These are phyloP conservation scores for Talinum fruticosum DNA, from an alignment of 148 eudicot genomes.

Conservation along the genomic window DNA sequence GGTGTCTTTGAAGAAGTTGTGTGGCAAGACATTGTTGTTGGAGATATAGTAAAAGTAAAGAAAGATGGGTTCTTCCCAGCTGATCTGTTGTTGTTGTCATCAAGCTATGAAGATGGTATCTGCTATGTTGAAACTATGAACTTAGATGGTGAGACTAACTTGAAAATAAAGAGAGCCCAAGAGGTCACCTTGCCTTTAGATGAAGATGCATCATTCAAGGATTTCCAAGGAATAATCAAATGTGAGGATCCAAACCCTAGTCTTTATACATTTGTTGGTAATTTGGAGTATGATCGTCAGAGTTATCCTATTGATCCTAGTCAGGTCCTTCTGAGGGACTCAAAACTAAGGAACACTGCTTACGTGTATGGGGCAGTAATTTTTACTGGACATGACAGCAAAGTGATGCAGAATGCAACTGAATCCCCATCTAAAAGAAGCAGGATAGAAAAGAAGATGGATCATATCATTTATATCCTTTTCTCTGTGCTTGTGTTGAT, in stretches of 20 bases:
- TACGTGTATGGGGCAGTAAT: conserved; percentile 84
- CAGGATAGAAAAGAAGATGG: conserved; percentile 79
- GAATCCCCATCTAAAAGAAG: conserved; percentile 90
- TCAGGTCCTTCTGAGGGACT: conserved; percentile 87
- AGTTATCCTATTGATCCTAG: conserved; percentile 78
- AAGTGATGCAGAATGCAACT: conserved; percentile 95
- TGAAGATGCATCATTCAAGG: conserved; percentile 59
- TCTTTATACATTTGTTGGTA: conserved; percentile 91
- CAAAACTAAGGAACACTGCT: conserved; percentile 86
- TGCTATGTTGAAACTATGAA: conserved; percentile 98
- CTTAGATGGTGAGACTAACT: conserved; percentile 93
- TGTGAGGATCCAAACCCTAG: conserved; percentile 92
- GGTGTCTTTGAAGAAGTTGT: conserved; percentile 58
- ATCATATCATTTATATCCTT: conserved; percentile 78
- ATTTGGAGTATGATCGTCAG: conserved; percentile 75
- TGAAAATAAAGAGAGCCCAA: conserved; percentile 77
- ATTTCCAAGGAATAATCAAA: conserved; percentile 51
- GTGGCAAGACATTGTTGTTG: conserved; percentile 79
- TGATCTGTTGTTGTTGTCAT: conserved; percentile 76
- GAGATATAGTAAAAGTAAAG: conserved; percentile 83
- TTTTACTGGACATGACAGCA: conserved; percentile 86
- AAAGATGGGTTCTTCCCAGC: conserved; percentile 92
- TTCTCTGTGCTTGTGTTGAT: conserved; percentile 75
- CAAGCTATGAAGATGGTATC: conserved; percentile 93
- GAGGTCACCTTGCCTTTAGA: conserved; percentile 70